A percentile compares a stretch with the other conserved stretches of the same genome.
Evolutionary conservation across 2,329 filamentous ascomycete genomes (phyloP).

Genomic region (Cryphonectria radicalis): DNA sequence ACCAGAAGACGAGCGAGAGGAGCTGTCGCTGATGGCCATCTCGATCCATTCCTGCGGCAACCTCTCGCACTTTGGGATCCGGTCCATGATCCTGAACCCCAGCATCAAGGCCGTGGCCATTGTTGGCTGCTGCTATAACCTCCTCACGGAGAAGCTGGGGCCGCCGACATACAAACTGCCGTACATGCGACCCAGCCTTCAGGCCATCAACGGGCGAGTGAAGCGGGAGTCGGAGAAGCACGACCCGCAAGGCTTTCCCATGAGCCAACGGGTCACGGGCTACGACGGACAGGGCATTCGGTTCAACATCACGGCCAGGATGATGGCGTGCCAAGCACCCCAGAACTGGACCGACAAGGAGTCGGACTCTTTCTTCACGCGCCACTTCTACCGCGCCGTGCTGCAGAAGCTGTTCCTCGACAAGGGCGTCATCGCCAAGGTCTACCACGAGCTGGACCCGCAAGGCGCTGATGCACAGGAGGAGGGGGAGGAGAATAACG

Average conservation of each 20-base stretch:
- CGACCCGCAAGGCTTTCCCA: constrained; percentile 92
- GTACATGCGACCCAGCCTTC: constrained; percentile 69
- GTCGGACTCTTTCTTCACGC: constrained; percentile 85
- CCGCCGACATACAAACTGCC: constrained; percentile 87
- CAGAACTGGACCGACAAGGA: constrained; percentile 85
- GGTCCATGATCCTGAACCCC: constrained; percentile 82
- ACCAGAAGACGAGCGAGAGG: constrained; percentile 38
- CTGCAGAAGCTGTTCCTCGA: constrained; percentile 94
- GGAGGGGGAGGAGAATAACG: background rate
- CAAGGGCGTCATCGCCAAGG: constrained; percentile 71
- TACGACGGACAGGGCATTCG: constrained; percentile 69
- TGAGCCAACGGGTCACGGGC: constrained; percentile 72
- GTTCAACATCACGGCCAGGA: constrained; percentile 93
- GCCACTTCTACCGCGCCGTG: constrained; percentile 90
- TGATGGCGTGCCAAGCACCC: constrained; percentile 98
- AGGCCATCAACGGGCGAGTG: constrained; percentile 71
- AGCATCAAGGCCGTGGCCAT: constrained; percentile 89
- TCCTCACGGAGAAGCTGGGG: constrained; percentile 86
- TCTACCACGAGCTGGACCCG: constrained; percentile 45
- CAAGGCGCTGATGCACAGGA: constrained; percentile 17
- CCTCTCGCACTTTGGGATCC: constrained; percentile 91
- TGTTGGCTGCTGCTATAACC: constrained; percentile 97
- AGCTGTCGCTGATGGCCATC: constrained; percentile 75
- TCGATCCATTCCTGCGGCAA: constrained; percentile 98
- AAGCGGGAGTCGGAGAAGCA: constrained; percentile 69